These are phyloP conservation scores for Karstenula rhodostoma DNA, from an alignment of 2,329 filamentous ascomycete species.

Conservation along the genomic window DNA sequence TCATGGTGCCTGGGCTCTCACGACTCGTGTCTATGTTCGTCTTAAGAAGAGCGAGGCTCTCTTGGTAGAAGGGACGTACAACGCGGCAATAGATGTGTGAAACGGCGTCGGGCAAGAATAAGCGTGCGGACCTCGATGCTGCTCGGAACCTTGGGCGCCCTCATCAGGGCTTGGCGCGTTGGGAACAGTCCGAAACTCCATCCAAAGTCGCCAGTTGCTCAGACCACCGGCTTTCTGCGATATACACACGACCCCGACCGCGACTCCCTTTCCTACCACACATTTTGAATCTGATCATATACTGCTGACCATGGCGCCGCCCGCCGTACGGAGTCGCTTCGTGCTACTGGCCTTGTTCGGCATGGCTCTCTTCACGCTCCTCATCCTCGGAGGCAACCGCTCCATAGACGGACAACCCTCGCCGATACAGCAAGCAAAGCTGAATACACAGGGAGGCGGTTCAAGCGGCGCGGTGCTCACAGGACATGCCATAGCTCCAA, in stretches of 20 bases:
- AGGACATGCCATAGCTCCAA: conserved; percentile 78
- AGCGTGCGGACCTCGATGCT: conserved; percentile 6
- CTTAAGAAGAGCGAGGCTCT: neutral
- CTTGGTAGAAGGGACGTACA: neutral
- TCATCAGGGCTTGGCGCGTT: conserved; percentile 14
- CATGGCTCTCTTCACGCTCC: conserved; percentile 63
- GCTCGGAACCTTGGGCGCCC: neutral
- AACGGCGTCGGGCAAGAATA: neutral
- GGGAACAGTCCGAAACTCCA: conserved; percentile 5
- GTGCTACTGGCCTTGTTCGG: conserved; percentile 60
- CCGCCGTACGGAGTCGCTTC: conserved; percentile 46
- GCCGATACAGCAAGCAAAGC: conserved; percentile 25
- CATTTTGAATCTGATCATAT: neutral
- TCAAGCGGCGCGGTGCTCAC: conserved; percentile 55
- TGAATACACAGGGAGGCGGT: conserved; percentile 21
- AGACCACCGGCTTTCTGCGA: conserved; percentile 7
- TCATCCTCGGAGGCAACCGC: conserved; percentile 68
- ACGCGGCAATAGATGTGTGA: neutral
- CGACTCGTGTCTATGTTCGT: neutral
- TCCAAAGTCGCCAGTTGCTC: conserved; percentile 10
- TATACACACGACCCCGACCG: neutral
- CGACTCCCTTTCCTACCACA: neutral
- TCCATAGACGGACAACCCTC: conserved; percentile 42
- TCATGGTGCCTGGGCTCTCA: neutral
- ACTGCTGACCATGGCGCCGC: conserved; percentile 35